Evolutionary conservation across 495 filamentous ascomycete species (phyloP), one percentile per base, ranked within the genome.

Genomic region (Apiosordaria backusii): DNA sequence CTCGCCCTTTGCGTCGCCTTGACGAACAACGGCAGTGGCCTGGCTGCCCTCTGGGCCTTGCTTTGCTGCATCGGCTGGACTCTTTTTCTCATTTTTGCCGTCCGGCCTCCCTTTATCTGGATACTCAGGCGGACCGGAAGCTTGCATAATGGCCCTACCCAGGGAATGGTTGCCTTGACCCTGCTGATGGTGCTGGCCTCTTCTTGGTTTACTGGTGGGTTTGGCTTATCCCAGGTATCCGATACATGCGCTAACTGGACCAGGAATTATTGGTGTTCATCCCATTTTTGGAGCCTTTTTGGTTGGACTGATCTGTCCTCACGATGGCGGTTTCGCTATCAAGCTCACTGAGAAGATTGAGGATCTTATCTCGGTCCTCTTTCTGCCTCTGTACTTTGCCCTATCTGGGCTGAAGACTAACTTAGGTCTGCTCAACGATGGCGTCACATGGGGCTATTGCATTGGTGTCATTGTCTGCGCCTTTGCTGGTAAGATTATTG

Each of bases 281-380:
- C 87, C 92, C 57, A 96, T 96, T 73, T 96, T 97, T 70, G 94
- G 94, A 27, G 84, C 82, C 54, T 99, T 99, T 73, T 75, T 97
- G 18, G 85, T 95, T 65, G 95, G 95, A 16, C 70, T 99, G 63
- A 93, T 99, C 64, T 97, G 93, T 73, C 95, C 95, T 0, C 95
- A 97, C 71, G 90, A 97, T 60, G 91, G 91, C 50, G 94, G 94
- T 6, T 99, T 97, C 76, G 90, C 92, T 19, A 96, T 97, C 74
- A 93, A 95, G 68, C 76, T 99, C 65, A 94, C 93, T 0, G 95
- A 99, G 73, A 99, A 98, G 81, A 86, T 99, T 61, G 95, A 99
- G 74, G 95, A 99, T 79, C 78, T 99, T 7, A 89, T 99, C 59
- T 85, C 87, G 1, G 86, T 92, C 23, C 81, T 99, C n/a, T 92